Percentiles rank a stretch among this genome's conserved stretches.
Conservation (phyloP, 805 yeast species). For the Saturnispora bothae region DNA sequence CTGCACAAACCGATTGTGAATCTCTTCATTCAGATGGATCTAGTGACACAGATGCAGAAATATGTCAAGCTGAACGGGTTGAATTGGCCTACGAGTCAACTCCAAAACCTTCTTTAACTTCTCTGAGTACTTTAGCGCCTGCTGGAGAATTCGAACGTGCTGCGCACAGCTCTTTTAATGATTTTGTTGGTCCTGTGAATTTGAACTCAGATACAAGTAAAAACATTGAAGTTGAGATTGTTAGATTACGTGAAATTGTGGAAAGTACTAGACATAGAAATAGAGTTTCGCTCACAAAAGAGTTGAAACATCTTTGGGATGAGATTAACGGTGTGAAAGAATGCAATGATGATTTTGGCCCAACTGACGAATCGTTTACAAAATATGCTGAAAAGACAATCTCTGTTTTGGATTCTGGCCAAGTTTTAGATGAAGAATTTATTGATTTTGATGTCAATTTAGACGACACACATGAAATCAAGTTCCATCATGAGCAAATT, state of each 20-base stretch:
- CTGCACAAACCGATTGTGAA: too few species aligned
- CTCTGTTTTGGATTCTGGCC: neutral
- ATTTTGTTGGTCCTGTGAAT: neutral
- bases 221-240: neutral
- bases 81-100: neutral
- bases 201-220: neutral
- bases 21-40: too few species aligned
- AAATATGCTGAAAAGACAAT: neutral
- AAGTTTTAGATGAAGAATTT: neutral
- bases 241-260: neutral
- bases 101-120: neutral
- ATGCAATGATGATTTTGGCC: too few species aligned
- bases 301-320: constrained; percentile 2
- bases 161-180: neutral
- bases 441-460: neutral
- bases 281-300: neutral
- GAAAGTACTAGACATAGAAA: neutral
- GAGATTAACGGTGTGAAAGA: too few species aligned
- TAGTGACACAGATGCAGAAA: neutral
- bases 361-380: too few species aligned
- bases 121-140: neutral
- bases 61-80: too few species aligned
- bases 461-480: too few species aligned
- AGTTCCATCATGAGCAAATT: neutral
- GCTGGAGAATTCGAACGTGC: constrained; percentile 1